Base-by-base conservation (phyloP, 768 basidiomycete genomes). In the Sporobolomyces roseus region DNA sequence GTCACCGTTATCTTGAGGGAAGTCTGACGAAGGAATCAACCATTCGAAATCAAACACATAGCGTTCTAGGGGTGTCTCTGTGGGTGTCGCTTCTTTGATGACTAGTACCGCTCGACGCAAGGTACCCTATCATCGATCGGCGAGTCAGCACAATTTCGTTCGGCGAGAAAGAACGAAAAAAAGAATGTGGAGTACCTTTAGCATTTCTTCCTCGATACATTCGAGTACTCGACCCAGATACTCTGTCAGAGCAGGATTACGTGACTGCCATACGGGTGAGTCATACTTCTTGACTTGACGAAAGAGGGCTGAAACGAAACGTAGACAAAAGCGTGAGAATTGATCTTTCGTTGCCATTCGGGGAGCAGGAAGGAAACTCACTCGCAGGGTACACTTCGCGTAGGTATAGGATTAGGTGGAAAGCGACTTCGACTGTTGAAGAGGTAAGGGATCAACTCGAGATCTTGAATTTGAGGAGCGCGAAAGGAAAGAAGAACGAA, bases 381-480 rank as follows among this genome's bases (percentile, higher is more conserved):
- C 76, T 45, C 2, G 87, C 82, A 0, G 93, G 94, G 75, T 97
- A 98, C 56, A 98, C 83, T 73, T 89, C 88, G 25, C 94, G 87
- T 33, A 92, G 85, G 75, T 90, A 96, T 8, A 98, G 84, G 69
- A 98, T 91, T 5, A 87, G 87, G 76, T 97, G 93, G 67, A 96
- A 87, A 14, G 90, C 90, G 35, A 93, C 89, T 77, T 98, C 94
- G 74, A 98, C 94, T 98, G 64, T n/a, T 32, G 23, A 7, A 19
- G 12, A 46, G 12, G 12, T 10, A 46, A 23, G 23, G 13, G 21
- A 21, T 23, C 7, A 41, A 17, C 10, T 46, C 14, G 21, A 21
- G 45, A 7, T 13, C 12, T 13, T 46, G 10, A 46, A 21, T 23
- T 46, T 13, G 21, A 46, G 65, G 30, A 27, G 6, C 3, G 45